Base-by-base conservation (phyloP, 768 basidiomycete species). In the Calocybe gangraenosa region DNA sequence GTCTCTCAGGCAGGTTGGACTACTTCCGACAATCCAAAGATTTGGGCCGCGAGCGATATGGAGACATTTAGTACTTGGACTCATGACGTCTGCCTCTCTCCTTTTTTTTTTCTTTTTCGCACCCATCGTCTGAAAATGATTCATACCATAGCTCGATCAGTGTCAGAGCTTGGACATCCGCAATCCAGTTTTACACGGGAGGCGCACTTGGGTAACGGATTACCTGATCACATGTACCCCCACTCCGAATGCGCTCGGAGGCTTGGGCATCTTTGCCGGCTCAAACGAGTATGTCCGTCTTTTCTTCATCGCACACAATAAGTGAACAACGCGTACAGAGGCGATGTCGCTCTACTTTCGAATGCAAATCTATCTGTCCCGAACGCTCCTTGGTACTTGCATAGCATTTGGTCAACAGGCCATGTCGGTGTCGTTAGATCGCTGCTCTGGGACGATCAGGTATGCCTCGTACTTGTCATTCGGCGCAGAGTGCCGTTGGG, bases 41-140 rank as follows among this genome's bases (percentile, higher is more conserved):
- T 92, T 7, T 96, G 92, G 92, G 86, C 84, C 18, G 76, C 81
- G 9, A 93, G 90, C 52, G 94, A 96, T 65, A 96, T 96, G 93
- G 92, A 97, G 63, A 92, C 88, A 0, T 87, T 94, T 53, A 86
- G 87, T 45, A 73, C 79, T 11, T 97, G 92, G 94, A 78, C 82
- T 20, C 64, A 64, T 37, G 86, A 91, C 65, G 88, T 84, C 48
- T 22, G 61, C 48, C 6, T 30, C 36, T 28, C 34, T 44, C 39
- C 40, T 19, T 20, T 18, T 37, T 28, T 28, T 28, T 11, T 28
- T 28, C 5, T 11, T 14, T 25, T 28, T 46, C 17, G 19, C 34
- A 17, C 32, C 21, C 53, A 9, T 45, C 39, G 10, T 4, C 42
- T 19, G n/a, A n/a, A n/a, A n/a, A n/a, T n/a, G n/a, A n/a, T n/a